Evolutionary conservation across 192 early-diverging fungal species (phyloP), one percentile per base, ranked within the genome.

Genomic region (Coemansia sp.): DNA sequence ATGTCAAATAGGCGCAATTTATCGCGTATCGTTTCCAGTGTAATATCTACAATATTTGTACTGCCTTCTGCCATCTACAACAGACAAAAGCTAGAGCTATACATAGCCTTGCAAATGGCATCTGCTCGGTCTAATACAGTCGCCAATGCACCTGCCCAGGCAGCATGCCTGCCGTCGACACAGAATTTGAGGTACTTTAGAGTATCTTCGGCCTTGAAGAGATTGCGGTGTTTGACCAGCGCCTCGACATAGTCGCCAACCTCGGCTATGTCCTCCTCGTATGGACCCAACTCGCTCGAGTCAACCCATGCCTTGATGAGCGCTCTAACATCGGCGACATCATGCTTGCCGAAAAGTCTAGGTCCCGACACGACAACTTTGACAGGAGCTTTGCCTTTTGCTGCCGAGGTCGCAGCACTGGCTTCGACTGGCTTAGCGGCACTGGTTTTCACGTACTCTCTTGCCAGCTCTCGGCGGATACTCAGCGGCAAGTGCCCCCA

Each of bases 381-480:
- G 32, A 7, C 18, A 55, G 18, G 11, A 13, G 6, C 6, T 29
- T 24, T 61, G 18, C 13, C 40, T 9, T 56, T 39, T 34, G 56
- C 29, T 8, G 53, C 24, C 53, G 4, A 56, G 15, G 53, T 22
- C 11, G 18, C 11, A 24, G 49, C 10, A 22, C 22, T 24, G 49
- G 27, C 22, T 3, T 41, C 29, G n/a, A 16, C 6, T 32, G 53
- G 13, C 5, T 56, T 56, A 16, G 53, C 1, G 29, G 4, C 29
- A 5, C 29, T 74, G 20, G 71, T 60, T 34, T 50, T 70, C 7
- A 73, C 38, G 38, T 76, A 76, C 6, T 73, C 70, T 43, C 74
- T 67, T 22, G 71, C 68, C 22, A 82, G 35, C 49, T 82, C 74
- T 20, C 71, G 80, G 4, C 74, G 71, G 20, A 82, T 74, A 22